phyloP scores from a whole-genome alignment of 148 eudicot genomes.

The Arctostaphylos glauca region DNA sequence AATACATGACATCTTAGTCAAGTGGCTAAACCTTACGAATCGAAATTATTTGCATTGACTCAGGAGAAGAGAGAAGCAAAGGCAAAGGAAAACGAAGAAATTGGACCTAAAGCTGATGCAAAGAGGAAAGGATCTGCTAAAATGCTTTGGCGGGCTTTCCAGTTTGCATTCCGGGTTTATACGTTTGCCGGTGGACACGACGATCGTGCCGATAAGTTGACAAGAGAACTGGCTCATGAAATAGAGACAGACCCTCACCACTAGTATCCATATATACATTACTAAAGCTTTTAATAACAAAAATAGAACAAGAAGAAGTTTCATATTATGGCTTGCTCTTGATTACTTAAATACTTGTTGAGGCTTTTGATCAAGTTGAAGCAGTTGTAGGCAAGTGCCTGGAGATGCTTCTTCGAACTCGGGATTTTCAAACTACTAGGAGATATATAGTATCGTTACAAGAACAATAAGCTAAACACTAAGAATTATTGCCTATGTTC shows the following conservation, averaged over 20 bases:
- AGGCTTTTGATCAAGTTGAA: slow-evolving; percentile 9
- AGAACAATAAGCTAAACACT: slow-evolving; percentile 13
- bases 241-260: slow-evolving; percentile 66
- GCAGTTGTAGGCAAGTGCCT: background rate
- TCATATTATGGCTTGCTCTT: background rate
- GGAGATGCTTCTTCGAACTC: slow-evolving; percentile 16
- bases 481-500: background rate
- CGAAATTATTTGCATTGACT: background rate
- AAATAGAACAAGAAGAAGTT: background rate
- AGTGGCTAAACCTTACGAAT: background rate
- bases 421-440: background rate
- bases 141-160: slow-evolving; percentile 84
- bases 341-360: background rate
- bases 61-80: slow-evolving; percentile 76
- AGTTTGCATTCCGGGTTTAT: slow-evolving; percentile 87
- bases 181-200: slow-evolving; percentile 97
- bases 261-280: slow-evolving; percentile 19
- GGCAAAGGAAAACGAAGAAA: slow-evolving; percentile 37
- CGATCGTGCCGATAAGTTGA: slow-evolving; percentile 84
- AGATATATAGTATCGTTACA: background rate
- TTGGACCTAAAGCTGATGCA: slow-evolving; percentile 41
- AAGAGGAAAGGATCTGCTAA: slow-evolving; percentile 57
- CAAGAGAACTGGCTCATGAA: slow-evolving; percentile 87
- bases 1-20: background rate
- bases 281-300: background rate